Conservation (phyloP, 106 monocot species). For the Dendrobium catenatum region DNA sequence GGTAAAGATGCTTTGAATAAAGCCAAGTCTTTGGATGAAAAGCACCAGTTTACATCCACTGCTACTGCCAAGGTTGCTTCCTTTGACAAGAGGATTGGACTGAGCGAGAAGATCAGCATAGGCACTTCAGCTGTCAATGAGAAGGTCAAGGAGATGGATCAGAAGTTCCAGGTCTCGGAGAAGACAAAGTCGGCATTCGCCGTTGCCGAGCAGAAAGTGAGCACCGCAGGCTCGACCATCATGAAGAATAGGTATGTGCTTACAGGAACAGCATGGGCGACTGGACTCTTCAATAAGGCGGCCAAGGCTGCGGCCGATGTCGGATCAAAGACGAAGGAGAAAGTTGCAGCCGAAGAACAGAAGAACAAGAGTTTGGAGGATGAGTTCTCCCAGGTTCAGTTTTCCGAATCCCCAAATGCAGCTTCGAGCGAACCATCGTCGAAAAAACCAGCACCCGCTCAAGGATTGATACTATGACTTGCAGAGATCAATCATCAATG, state of each 20-base stretch:
- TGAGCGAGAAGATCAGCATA: constrained; percentile 61
- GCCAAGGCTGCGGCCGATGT: constrained; percentile 55
- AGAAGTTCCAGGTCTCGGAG: constrained; percentile 83
- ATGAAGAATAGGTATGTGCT: constrained; percentile 76
- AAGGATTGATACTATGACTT: constrained; percentile 40
- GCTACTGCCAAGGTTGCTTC: constrained; percentile 64
- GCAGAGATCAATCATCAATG: background rate
- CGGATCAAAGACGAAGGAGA: constrained; percentile 61
- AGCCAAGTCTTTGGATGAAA: constrained; percentile 80
- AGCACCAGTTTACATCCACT: constrained; percentile 73
- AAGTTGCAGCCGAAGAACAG: constrained; percentile 30
- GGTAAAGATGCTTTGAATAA: constrained; percentile 74
- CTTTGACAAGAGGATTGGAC: constrained; percentile 64
- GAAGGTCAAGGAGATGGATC: constrained; percentile 86
- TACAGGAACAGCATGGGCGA: constrained; percentile 66
- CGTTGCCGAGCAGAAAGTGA: constrained; percentile 79
- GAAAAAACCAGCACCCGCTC: constrained; percentile 47
- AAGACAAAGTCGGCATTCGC: constrained; percentile 70
- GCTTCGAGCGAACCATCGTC: constrained; percentile 14
- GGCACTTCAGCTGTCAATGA: constrained; percentile 65
- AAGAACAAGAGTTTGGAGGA: constrained; percentile 6
- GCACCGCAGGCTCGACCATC: constrained; percentile 69
- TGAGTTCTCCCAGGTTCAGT: constrained; percentile 21
- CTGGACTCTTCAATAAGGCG: constrained; percentile 64
- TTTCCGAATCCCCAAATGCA: constrained; percentile 22